Base-by-base conservation (phyloP, 208 protist species). In the Leishmania guyanensis region DNA sequence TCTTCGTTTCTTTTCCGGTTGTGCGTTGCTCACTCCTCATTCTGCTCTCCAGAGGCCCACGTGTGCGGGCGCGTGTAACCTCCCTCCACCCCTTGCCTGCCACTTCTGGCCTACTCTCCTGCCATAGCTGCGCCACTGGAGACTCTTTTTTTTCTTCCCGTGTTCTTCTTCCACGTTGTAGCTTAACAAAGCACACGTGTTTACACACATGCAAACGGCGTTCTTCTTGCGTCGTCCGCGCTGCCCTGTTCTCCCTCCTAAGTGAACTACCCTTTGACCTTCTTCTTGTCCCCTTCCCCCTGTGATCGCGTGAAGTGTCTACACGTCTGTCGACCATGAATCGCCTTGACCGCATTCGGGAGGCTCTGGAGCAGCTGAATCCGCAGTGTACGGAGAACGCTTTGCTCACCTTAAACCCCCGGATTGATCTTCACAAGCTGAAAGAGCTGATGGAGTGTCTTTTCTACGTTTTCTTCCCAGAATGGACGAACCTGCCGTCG, bases 361-460 rank as follows among this genome's bases (percentile, higher is more conserved):
- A 84, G 56, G 81, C 83, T 50, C 86, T 90, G 12, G 80, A 81
- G 72, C 77, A 84, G 75, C 86, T 94, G 43, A 81, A 83, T 26
- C 78, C 77, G n/a, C 46, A 56, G 3, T 22, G 50, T 1, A 36
- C 72, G 3, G 72, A 69, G 5, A 51, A 43, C 29, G 29, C 70
- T 5, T 48, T 71, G 10, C 76, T 77, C 2, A 66, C 33, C 20
- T 77, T 86, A 12, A 78, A 87, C 53, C 79, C 81, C 6, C 85
- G 87, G 76, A 83, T 94, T 46, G 89, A 86, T 81, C 82, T 79
- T 22, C 64, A 54, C n/a, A 80, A 77, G 6, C 79, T 94, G 16
- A 82, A 70, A 66, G 89, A 94, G 62, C 74, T 93, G 29, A 77
- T 89, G n/a, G 86, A 92, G 74, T 92, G 88, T 65, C 81, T 94